Evolutionary conservation across 768 basidiomycete genomes (phyloP).

Genomic region (Fomitopsis serialis): DNA sequence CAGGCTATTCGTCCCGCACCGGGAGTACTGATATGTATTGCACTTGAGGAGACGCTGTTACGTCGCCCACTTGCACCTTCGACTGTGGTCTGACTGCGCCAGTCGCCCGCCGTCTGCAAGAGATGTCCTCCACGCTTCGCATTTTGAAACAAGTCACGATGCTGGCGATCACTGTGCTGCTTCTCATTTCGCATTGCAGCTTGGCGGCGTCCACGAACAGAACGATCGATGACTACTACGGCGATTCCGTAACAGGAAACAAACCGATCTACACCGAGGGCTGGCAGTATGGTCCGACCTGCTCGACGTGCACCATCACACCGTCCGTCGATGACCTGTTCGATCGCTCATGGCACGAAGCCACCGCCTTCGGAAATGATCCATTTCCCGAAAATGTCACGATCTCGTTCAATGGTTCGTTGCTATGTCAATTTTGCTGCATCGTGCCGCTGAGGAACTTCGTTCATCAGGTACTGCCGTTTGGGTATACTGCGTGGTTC

Average conservation of each 20-base stretch:
- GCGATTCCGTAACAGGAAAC: constrained; percentile 9
- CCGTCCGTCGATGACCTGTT: background rate
- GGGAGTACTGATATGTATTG: too few relatives aligned
- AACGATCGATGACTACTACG: constrained; percentile 13
- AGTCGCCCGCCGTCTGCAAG: too few relatives aligned
- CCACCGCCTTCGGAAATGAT: background rate
- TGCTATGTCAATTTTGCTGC: background rate
- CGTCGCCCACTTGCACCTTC: too few relatives aligned
- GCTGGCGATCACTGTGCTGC: too few relatives aligned
- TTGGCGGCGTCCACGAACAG: background rate
- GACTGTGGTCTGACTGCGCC: too few relatives aligned
- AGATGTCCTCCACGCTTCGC: too few relatives aligned
- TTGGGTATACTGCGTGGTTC: constrained; percentile 7
- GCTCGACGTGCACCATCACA: constrained; percentile 4
- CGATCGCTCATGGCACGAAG: constrained; percentile 10
- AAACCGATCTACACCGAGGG: constrained; percentile 1
- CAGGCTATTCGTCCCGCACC: too few relatives aligned
- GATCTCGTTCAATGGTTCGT: constrained; percentile 2
- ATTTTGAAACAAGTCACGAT: too few relatives aligned
- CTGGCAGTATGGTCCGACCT: constrained; percentile 8
- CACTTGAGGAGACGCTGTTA: too few relatives aligned
- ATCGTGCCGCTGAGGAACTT: too few relatives aligned
- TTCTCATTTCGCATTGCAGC: background rate
- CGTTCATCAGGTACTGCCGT: constrained; percentile 4
- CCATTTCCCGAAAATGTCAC: background rate